Base-by-base conservation (phyloP, 345 rosid species). In the Salix arbutifolia region DNA sequence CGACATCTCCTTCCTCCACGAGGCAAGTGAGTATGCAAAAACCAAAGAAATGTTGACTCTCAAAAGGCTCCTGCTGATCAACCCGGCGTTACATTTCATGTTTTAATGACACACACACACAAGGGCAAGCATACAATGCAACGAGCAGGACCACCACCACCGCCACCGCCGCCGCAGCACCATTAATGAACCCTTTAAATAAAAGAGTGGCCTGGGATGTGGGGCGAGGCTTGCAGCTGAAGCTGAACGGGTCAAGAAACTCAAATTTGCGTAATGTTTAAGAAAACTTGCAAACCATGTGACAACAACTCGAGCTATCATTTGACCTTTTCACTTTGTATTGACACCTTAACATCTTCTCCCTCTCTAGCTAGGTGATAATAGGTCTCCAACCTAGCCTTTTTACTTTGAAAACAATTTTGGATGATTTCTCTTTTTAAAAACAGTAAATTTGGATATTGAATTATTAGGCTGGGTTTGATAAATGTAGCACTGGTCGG, bases 261-360 rank as follows among this genome's bases (percentile, higher is more conserved):
- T 42, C 21, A 61, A 70, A 60, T 31, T 64, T 68, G 80, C 17
- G 65, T 62, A 35, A 9, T 3, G 26, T 61, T 77, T 70, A 71
- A 50, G 56, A 23, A 75, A 65, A 38, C 71, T 52, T 53, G 52
- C 10, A 13, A 46, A 74, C 64, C 76, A 67, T 72, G 76, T 40
- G 80, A 66, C 23, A 52, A 53, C 23, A 52, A 38, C 75, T 30
- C 23, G 23, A 72, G 76, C 72, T 72, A 67, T 78, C 58, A 78
- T 78, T 70, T 78, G 81, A 78, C 68, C 28, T 19, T 66, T 72
- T 78, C 67, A 26, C 26, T n/a, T 65, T 13, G n/a, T 53, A 21
- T 46, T 66, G 81, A 72, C 76, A 78, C 65, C 68, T 67, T 40
- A 13, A 70, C 79, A 50, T 19, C 46, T 33, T 33, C 37, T 33